Conservation (phyloP, 2,329 filamentous ascomycete species). For the Sarocladium brachiariae region DNA sequence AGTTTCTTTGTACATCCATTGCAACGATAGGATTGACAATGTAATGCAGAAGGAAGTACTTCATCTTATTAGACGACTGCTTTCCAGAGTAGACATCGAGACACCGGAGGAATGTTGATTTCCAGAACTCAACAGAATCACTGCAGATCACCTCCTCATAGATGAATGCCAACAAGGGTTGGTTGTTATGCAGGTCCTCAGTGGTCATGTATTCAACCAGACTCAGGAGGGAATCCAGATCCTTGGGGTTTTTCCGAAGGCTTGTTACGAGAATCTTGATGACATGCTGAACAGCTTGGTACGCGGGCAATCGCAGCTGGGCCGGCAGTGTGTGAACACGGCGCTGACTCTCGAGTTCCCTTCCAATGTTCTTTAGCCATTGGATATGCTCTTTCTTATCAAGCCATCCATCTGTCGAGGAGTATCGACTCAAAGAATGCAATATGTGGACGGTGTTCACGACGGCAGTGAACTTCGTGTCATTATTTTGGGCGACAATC, state of each 20-base stretch:
- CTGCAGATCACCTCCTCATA: conserved; percentile 79
- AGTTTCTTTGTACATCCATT: conserved; percentile 88
- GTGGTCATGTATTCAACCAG: conserved; percentile 78
- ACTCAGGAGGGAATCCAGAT: conserved; percentile 77
- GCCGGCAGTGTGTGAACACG: conserved; percentile 63
- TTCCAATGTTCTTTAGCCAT: conserved; percentile 61
- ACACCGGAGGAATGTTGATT: conserved; percentile 72
- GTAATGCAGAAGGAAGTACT: conserved; percentile 86
- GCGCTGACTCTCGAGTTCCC: conserved; percentile 70
- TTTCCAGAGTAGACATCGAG: conserved; percentile 81
- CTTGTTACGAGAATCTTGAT: conserved; percentile 81
- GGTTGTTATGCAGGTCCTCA: conserved; percentile 72
- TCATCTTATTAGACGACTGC: conserved; percentile 76
- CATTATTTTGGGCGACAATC: conserved; percentile 56
- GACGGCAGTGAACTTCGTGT: conserved; percentile 60
- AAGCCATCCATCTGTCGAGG: conserved; percentile 64
- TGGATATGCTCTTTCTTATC: conserved; percentile 54
- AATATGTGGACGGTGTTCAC: conserved; percentile 86
- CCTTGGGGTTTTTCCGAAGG: conserved; percentile 64
- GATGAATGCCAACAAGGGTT: conserved; percentile 72
- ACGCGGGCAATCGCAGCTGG: conserved; percentile 71
- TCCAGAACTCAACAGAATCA: conserved; percentile 81
- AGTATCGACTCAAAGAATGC: conserved; percentile 65
- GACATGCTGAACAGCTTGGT: conserved; percentile 83
- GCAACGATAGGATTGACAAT: conserved; percentile 94